Base-by-base conservation (phyloP, 2,329 filamentous ascomycete genomes). In the Pyrenophora seminiperda region DNA sequence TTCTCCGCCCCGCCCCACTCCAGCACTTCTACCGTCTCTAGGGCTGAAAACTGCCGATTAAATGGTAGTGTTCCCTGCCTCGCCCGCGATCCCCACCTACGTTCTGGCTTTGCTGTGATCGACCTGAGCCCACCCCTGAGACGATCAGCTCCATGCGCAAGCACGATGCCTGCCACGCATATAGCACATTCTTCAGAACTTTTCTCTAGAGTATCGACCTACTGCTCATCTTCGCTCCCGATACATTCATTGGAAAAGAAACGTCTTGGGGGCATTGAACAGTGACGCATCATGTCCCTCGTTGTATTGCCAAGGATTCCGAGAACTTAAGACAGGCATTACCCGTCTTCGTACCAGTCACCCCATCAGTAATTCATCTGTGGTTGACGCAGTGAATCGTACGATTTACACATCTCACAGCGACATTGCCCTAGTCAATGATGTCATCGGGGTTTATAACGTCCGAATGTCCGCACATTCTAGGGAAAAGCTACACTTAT, bases 361-460 rank as follows among this genome's bases (percentile, higher is more conserved):
- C 31, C 11, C 32, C 53, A 29, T 45, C 41, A 10, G 30, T 45
- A 27, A 33, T n/a, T 32, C 53, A 29, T 45, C 41, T 7, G 30
- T 45, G 18, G 33, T 56, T 14, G 36, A 5, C 3, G 13, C 38
- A 5, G 41, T 30, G 5, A 53, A 64, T 36, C 46, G 54, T 11
- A 41, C 24, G 2, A 30, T 64, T 13, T n/a, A n/a, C n/a, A n/a
- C 56, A 38, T 47, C 31, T 50, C 13, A 48, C 53, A 19, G 44
- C 54, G 6, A 58, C 34, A 19, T 63, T 14, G 59, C 59, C 37
- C 13, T 65, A 17, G 56, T 65, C 19, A 59, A 63, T 20, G 61
- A 63, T 41, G 18, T 65, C 2, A 19, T 65, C 10, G 40, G 50
- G 38, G 56, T 2, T 36, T 63, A 43, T 32, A 47, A n/a, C 47